These are phyloP conservation scores for Gnetum montanum DNA, from an alignment of 75 land plant species.

Conservation along the genomic window DNA sequence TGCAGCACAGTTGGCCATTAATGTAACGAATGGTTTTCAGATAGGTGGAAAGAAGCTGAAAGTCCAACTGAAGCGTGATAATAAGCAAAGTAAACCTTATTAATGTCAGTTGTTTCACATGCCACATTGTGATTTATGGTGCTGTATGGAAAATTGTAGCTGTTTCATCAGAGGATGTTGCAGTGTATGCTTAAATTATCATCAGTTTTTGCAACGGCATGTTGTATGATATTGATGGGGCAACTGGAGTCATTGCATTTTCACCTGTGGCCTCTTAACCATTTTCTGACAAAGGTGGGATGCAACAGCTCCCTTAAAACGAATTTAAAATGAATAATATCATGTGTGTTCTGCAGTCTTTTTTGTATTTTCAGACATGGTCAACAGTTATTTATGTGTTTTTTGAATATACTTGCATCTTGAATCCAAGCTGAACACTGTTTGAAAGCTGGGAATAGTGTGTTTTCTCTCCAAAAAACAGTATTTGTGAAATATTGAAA, in stretches of 20 bases:
- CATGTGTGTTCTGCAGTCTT: slow-evolving; percentile 7
- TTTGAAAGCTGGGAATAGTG: no score
- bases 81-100: slow-evolving; percentile 73
- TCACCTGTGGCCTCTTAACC: slow-evolving; percentile 1
- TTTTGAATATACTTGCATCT: not conserved
- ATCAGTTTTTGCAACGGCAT: slow-evolving; percentile 1
- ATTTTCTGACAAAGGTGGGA: slow-evolving; percentile 9
- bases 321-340: slow-evolving; percentile 4
- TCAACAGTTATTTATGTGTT: not conserved
- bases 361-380: not conserved
- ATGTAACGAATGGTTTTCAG: slow-evolving; percentile 80
- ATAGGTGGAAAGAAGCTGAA: slow-evolving; percentile 88
- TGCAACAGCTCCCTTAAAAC: slow-evolving; percentile 8
- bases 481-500: no score
- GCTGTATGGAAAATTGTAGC: not conserved
- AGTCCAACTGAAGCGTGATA: slow-evolving; percentile 91
- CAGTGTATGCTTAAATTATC: slow-evolving; percentile 1
- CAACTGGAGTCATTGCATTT: slow-evolving; percentile 2
- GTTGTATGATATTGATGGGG: slow-evolving; percentile 6
- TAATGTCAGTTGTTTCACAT: slow-evolving; percentile 7
- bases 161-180: not conserved
- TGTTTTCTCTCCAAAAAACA: no score
- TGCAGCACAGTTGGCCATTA: slow-evolving; percentile 81
- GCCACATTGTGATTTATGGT: not conserved
- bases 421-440: no score